A percentile compares a stretch with the other conserved stretches of the same genome.
These are phyloP conservation scores for Fusarium napiforme DNA, from an alignment of 2,329 filamentous ascomycete species.

Conservation along the genomic window DNA sequence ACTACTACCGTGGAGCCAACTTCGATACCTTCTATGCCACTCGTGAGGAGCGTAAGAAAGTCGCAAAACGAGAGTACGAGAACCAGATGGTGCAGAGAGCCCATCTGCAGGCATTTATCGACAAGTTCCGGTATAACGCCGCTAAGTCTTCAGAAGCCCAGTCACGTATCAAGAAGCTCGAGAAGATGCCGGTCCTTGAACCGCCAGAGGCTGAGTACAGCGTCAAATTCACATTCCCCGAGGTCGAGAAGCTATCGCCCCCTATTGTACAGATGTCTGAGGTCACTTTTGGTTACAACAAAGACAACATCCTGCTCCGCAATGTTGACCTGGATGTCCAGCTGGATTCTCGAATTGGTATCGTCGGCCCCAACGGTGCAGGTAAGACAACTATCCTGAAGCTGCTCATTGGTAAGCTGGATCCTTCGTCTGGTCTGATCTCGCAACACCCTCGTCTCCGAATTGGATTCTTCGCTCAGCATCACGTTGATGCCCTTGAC, in stretches of 20 bases:
- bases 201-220: conserved; percentile 93
- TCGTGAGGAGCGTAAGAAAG: conserved; percentile 96
- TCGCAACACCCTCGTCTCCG: conserved; percentile 88
- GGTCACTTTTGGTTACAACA: conserved; percentile 88
- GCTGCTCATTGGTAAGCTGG: conserved; percentile 89
- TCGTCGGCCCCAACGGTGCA: conserved; percentile 98
- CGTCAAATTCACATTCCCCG: conserved; percentile 96
- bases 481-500: conserved; percentile 96
- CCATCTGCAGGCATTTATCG: conserved; percentile 97
- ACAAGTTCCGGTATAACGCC: conserved; percentile 99
- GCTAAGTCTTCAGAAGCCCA: conserved; percentile 98
- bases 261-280: conserved; percentile 98
- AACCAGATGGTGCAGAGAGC: conserved; percentile 96
- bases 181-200: conserved; percentile 93
- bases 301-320: conserved; percentile 80
- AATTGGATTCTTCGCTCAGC: conserved; percentile 97
- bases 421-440: conserved; percentile 82
- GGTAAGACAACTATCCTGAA: conserved; percentile 99
- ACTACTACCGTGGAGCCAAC: conserved; percentile 98
- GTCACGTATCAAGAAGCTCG: conserved; percentile 98
- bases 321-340: conserved; percentile 97
- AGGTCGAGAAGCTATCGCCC: conserved; percentile 96
- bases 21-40: conserved; percentile 98
- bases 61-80: conserved; percentile 95
- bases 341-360: conserved; percentile 96